These are phyloP conservation scores for Penicillium italicum DNA, from an alignment of 2,329 filamentous ascomycete species.

Conservation along the genomic window DNA sequence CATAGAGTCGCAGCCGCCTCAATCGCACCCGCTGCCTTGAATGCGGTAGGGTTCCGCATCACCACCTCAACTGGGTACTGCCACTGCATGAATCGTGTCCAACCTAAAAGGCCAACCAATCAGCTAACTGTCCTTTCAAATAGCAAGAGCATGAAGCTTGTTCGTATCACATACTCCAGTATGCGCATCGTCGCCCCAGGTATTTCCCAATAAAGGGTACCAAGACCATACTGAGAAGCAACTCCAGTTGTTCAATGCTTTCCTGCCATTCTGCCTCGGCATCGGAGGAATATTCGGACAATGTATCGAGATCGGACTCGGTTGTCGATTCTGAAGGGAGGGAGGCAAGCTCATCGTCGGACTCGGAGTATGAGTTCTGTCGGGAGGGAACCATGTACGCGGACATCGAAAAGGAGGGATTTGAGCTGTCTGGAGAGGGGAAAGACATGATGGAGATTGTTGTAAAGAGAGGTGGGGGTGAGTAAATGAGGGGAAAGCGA, in stretches of 20 bases:
- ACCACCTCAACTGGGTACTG: conserved; percentile 75
- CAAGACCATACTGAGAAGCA: conserved; percentile 89
- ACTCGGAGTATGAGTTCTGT: conserved; percentile 26
- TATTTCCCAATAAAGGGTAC: conserved; percentile 94
- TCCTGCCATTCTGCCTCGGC: conserved; percentile 94
- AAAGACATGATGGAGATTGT: conserved; percentile 28
- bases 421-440: conserved; percentile 27
- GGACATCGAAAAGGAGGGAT: conserved; percentile 38
- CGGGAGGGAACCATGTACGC: conserved; percentile 40
- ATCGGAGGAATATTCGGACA: conserved; percentile 64
- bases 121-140: neutral
- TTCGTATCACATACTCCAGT: conserved; percentile 67
- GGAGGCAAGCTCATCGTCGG: conserved; percentile 43
- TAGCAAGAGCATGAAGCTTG: neutral
- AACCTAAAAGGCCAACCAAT: conserved; percentile 55
- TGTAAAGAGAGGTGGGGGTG: neutral
- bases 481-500: conserved; percentile 8
- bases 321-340: conserved; percentile 42
- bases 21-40: conserved; percentile 61
- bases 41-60: conserved; percentile 58
- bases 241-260: conserved; percentile 86
- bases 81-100: conserved; percentile 94
- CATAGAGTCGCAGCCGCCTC: conserved; percentile 50
- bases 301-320: conserved; percentile 41
- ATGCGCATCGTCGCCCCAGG: conserved; percentile 89